Evolutionary conservation across 495 filamentous ascomycete species (phyloP).

Genomic region (Mytilinidion resinicola): DNA sequence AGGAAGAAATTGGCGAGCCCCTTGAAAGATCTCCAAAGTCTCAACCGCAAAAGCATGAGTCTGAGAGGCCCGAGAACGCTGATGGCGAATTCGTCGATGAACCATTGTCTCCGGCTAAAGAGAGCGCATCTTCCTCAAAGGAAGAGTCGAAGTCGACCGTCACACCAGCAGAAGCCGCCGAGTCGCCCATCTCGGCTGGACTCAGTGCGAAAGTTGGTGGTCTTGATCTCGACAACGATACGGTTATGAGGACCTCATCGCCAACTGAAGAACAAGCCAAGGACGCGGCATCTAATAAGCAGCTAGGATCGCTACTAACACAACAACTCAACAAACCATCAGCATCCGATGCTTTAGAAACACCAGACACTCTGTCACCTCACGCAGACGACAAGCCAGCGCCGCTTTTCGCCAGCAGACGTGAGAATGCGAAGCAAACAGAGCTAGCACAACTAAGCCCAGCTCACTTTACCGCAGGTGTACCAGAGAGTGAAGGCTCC

Average conservation of each 20-base stretch:
- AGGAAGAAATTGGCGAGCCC: constrained; percentile 20
- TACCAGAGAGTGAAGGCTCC: constrained; percentile 23
- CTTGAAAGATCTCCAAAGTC: constrained; percentile 16
- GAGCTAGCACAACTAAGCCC: constrained; percentile 9
- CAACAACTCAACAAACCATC: constrained; percentile 24
- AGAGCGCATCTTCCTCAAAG: constrained; percentile 11
- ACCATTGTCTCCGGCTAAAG: constrained; percentile 53
- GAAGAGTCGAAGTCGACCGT: constrained; percentile 29
- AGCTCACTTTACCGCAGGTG: constrained; percentile 10
- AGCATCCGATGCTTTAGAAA: constrained; percentile 11
- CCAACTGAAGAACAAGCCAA: constrained; percentile 6
- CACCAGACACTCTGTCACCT: constrained; percentile 40
- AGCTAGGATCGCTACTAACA: constrained; percentile 21
- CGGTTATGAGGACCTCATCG: constrained; percentile 31
- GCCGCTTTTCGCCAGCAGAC: constrained; percentile 51
- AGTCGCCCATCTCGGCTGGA: constrained; percentile 46
- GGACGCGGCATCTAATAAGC: constrained; percentile 11
- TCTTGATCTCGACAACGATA: constrained; percentile 47
- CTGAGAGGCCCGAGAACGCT: constrained; percentile 4
- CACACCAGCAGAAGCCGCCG: constrained; percentile 30
- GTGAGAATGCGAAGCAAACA: constrained; percentile 2
- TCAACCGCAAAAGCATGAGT: constrained; percentile 4
- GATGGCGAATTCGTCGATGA: constrained; percentile 67
- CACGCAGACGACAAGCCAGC: constrained; percentile 62
- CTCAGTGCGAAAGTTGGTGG: constrained; percentile 47